Conservation (phyloP, 139 green algal species). For the Chlamydomonas asymmetrica region DNA sequence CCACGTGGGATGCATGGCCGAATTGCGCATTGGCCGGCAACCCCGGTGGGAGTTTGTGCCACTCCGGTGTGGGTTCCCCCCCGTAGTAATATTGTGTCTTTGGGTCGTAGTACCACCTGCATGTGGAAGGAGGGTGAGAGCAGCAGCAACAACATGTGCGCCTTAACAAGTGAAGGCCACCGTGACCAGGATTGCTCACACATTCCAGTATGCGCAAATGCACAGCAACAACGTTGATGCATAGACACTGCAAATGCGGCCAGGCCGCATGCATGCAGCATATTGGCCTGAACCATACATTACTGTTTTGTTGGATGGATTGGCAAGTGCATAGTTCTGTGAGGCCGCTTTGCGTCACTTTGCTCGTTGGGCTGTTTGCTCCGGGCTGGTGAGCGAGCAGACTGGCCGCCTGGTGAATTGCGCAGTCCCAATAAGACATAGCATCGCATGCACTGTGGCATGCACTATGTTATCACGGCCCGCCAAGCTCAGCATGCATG, state of each 20-base stretch:
- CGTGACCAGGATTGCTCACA: neutral
- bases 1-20: conserved; percentile 24
- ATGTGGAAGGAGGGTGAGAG: neutral
- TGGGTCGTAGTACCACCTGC: conserved; percentile 69
- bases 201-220: neutral
- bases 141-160: neutral
- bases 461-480: neutral
- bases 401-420: no score
- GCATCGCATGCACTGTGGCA: neutral
- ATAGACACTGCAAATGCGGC: neutral
- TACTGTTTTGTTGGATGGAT: no score
- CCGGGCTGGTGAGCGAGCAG: no score
- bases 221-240: neutral
- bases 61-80: conserved; percentile 62
- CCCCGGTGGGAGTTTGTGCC: conserved; percentile 55
- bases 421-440: neutral
- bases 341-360: no score
- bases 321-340: no score
- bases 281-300: no score
- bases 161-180: neutral
- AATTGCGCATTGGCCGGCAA: conserved; percentile 59
- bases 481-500: neutral
- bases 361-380: no score
- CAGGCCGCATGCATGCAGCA: neutral
- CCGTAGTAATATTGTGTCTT: conserved; percentile 78